Evolutionary conservation across 441 rosid species (phyloP).

Genomic region (Erodium texanum): DNA sequence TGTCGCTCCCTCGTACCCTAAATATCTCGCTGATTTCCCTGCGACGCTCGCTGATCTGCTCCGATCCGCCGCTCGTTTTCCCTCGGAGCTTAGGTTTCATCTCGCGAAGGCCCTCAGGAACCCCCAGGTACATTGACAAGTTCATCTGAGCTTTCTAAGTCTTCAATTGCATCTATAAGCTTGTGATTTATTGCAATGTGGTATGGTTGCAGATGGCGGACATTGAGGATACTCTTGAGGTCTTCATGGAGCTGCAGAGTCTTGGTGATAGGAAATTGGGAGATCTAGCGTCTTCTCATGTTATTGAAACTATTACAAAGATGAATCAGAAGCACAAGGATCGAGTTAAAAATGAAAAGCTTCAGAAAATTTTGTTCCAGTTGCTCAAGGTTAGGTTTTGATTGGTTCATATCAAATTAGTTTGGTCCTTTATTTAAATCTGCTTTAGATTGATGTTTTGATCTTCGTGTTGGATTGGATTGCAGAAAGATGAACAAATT

Average conservation of each 20-base stretch:
- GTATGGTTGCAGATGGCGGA: conserved; percentile 46
- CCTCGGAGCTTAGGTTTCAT: conserved; percentile 63
- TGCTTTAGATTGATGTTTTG: not conserved
- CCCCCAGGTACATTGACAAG: conserved; percentile 36
- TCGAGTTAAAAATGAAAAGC: conserved; percentile 56
- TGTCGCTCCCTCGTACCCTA: conserved; percentile 66
- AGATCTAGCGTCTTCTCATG: conserved; percentile 70
- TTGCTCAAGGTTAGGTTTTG: conserved; percentile 49
- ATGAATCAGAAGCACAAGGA: conserved; percentile 72
- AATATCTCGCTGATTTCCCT: conserved; percentile 53
- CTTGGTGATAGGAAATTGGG: conserved; percentile 58
- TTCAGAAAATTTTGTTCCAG: conserved; percentile 65
- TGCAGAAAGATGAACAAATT: conserved; percentile 74
- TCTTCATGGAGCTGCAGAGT: conserved; percentile 85
- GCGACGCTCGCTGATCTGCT: conserved; percentile 53
- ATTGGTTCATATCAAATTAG: not conserved
- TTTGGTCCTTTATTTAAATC: conserved; percentile 6
- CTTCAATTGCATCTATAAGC: not conserved
- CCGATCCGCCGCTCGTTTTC: conserved; percentile 46
- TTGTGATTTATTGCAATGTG: not conserved
- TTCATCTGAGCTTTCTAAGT: not conserved
- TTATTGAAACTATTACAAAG: conserved; percentile 60
- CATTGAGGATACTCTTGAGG: conserved; percentile 46
- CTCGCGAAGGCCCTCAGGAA: conserved; percentile 62
- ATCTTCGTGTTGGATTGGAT: conserved; percentile 6